A percentile compares a stretch with the other conserved stretches of the same genome.
Evolutionary conservation across 139 green algal genomes (phyloP).

Genomic region (Mesotaenium endlicherianum): DNA sequence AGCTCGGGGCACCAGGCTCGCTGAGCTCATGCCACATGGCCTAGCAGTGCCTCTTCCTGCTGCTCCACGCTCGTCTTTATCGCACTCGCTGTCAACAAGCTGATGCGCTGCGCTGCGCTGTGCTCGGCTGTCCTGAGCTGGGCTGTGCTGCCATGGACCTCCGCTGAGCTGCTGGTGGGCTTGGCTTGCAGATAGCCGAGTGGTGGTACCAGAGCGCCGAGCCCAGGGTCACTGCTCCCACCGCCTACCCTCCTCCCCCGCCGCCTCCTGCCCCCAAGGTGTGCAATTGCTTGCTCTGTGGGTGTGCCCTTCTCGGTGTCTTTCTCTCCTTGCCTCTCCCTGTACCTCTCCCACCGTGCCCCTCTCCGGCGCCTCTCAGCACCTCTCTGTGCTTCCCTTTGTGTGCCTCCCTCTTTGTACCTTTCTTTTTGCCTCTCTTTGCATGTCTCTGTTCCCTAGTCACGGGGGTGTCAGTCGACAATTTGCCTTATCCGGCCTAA

Average conservation of each 20-base stretch:
- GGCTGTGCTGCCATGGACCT: too few species aligned
- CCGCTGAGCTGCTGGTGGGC: too few species aligned
- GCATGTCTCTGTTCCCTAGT: not conserved
- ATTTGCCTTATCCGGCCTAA: too few species aligned
- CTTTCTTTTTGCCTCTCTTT: not conserved
- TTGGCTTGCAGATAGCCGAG: slow-evolving; percentile 82
- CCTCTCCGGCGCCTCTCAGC: not conserved
- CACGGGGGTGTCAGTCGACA: too few species aligned
- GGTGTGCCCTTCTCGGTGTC: not conserved
- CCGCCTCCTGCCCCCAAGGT: slow-evolving; percentile 44
- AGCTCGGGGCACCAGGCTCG: too few species aligned
- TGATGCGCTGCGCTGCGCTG: too few species aligned
- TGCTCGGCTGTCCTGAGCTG: too few species aligned
- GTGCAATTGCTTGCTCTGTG: too few species aligned
- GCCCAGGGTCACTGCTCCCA: slow-evolving; percentile 58
- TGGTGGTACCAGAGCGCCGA: slow-evolving; percentile 92
- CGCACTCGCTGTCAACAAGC: too few species aligned
- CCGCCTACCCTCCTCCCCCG: slow-evolving; percentile 56
- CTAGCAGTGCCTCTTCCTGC: too few species aligned
- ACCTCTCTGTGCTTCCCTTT: not conserved
- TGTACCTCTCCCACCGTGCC: not conserved
- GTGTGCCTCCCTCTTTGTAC: not conserved
- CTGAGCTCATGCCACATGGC: too few species aligned
- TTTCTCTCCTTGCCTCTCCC: not conserved
- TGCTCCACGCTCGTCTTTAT: too few species aligned